Evolutionary conservation across 305 asterid species (phyloP), one percentile per base, ranked within the genome.

Genomic region (Fraxinus floribunda): DNA sequence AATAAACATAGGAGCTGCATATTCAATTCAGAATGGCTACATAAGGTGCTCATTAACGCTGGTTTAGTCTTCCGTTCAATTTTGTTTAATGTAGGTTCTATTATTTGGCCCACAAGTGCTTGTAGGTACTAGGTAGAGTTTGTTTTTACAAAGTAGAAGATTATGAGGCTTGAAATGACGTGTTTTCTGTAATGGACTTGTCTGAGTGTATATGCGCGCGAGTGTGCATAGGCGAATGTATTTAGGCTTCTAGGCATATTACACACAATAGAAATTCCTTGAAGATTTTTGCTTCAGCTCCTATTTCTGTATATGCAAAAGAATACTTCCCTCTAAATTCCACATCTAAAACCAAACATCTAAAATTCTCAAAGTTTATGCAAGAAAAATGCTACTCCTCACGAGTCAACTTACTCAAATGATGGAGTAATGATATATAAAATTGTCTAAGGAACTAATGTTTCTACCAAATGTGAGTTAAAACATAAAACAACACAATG

Each of bases 231-330:
- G 10, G 66, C 15, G 2, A 16, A 49, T 1, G 32, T 8, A 24
- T 39, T 80, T 18, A 44, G 62, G 24, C 82, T 52, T 62, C 20
- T 75, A 34, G 22, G 34, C 16, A 46, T 55, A 30, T 70, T 7
- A 9, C 78, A 72, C 13, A 85, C 22, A 57, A 35, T 0, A 38
- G 29, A 68, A 29, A 71, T 75, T 76, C 34, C 77, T 20, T 55
- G 52, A 44, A 76, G 38, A 36, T 78, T 77, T 71, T 18, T 71
- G 81, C 76, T 71, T 78, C 77, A 71, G 64, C 76, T 71, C 74
- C 64, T 76, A 57, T 26, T 11, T 55, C 82, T 39, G 49, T 39
- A 44, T 18, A 46, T 30, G 22, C 34, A 30, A 16, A 36, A 74
- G n/a, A 64, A 75, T 11, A 6, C 29, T 64, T 73, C 36, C 78